phyloP scores from a whole-genome alignment of 2,329 filamentous ascomycete genomes.

The Fusarium algeriense region DNA sequence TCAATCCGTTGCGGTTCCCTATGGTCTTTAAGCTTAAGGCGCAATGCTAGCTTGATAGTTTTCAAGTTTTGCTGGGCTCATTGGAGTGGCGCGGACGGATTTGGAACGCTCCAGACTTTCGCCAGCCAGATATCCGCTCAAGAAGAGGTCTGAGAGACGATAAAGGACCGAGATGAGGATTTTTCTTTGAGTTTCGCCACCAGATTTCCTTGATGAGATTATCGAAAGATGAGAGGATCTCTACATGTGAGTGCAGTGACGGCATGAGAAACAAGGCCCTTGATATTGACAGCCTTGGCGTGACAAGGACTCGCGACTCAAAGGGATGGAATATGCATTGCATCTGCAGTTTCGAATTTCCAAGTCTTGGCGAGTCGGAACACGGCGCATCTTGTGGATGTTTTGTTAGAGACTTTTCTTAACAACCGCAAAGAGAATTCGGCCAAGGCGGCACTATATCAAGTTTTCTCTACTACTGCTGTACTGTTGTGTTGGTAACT shows the following conservation, averaged over 20 bases:
- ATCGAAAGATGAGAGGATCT: conserved; percentile 6
- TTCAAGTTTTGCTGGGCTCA: conserved; percentile 24
- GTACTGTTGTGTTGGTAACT: conserved; percentile 5
- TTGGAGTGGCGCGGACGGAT: conserved; percentile 26
- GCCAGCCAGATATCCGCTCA: conserved; percentile 18
- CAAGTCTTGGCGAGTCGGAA: conserved; percentile 19
- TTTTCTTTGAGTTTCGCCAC: conserved; percentile 15
- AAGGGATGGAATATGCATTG: conserved; percentile 29
- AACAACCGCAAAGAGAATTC: background rate
- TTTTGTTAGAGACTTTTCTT: background rate
- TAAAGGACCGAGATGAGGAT: conserved; percentile 16
- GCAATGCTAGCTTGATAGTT: conserved; percentile 26
- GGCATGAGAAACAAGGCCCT: conserved; percentile 19
- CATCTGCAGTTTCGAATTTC: conserved; percentile 17
- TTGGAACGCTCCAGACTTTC: conserved; percentile 44
- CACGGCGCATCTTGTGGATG: conserved; percentile 5
- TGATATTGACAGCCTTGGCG: conserved; percentile 9
- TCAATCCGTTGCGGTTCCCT: conserved; percentile 10
- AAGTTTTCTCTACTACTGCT: conserved; percentile 1
- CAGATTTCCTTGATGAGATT: conserved; percentile 1
- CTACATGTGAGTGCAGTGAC: conserved; percentile 20
- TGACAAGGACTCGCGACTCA: conserved; percentile 8
- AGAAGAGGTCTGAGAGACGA: conserved; percentile 2
- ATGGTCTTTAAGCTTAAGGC: conserved; percentile 19
- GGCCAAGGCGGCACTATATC: conserved; percentile 9